A percentile compares a stretch with the other conserved stretches of the same genome.
Evolutionary conservation across 495 filamentous ascomycete species (phyloP).

Genomic region (Terfezia claveryi): DNA sequence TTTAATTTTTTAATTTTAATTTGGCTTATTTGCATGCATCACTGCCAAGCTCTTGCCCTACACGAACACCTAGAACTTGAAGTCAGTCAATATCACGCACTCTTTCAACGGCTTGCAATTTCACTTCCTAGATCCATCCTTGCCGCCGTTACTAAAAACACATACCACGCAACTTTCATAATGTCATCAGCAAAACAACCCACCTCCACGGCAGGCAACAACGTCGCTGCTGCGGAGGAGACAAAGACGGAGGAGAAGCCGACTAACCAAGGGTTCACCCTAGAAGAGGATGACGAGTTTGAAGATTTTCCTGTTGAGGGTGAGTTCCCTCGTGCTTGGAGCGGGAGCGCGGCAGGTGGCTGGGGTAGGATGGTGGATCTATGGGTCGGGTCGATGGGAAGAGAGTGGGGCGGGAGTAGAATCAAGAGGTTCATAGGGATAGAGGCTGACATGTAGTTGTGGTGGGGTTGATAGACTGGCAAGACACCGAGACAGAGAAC

Average conservation of each 20-base stretch:
- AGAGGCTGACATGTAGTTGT: neutral
- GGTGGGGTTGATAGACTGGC: conserved; percentile 9
- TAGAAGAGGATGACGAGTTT: conserved; percentile 97
- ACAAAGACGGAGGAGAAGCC: neutral
- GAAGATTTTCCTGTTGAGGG: conserved; percentile 97
- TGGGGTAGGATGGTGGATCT: neutral
- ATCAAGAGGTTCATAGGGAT: neutral
- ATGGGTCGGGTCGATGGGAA: neutral
- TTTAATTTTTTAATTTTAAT: neutral
- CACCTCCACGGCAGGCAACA: neutral
- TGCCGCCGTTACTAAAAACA: too few relatives aligned
- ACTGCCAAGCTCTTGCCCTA: neutral
- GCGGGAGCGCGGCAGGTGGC: too few relatives aligned
- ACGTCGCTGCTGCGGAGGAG: neutral
- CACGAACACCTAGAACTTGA: neutral
- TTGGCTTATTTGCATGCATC: neutral
- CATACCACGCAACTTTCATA: neutral
- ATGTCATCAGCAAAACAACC: neutral
- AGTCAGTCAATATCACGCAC: too few relatives aligned
- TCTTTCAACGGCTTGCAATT: too few relatives aligned
- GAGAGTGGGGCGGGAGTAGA: neutral
- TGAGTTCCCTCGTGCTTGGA: conserved; percentile 21
- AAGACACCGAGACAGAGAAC: conserved; percentile 9
- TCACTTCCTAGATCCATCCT: too few relatives aligned
- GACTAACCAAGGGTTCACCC: conserved; percentile 23